Evolutionary conservation across 257 asterid species (phyloP).

Genomic region (Solanum microdontum): DNA sequence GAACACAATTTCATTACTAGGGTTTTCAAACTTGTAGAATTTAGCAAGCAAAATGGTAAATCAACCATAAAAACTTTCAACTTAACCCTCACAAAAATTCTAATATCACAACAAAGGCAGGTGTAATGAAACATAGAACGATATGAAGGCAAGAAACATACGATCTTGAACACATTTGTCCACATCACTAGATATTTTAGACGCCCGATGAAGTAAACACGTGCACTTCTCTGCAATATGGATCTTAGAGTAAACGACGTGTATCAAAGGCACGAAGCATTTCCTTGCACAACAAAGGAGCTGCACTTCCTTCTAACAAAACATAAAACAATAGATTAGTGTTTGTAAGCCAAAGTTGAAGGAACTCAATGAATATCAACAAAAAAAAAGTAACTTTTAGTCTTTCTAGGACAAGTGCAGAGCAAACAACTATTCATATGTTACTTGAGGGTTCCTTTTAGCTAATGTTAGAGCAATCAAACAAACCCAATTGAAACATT

Average conservation of each 20-base stretch:
- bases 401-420: not conserved
- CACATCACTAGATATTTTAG: conserved; percentile 42
- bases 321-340: not conserved
- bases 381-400: not conserved
- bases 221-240: not conserved
- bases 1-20: not conserved
- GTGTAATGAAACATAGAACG: not conserved
- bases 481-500: not conserved
- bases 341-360: not conserved
- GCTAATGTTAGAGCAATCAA: not conserved
- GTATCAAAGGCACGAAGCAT: not conserved
- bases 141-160: conserved; percentile 26
- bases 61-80: not conserved
- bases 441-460: not conserved
- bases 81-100: not conserved
- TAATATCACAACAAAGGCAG: not conserved
- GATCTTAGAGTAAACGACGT: not conserved
- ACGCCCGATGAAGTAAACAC: not conserved
- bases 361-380: not conserved
- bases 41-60: not conserved
- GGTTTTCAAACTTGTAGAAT: not conserved
- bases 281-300: not conserved
- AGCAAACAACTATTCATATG: not conserved
- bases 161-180: conserved; percentile 94
- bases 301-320: not conserved